Conservation (phyloP, 2,329 filamentous ascomycete species). For the Raffaelea ambrosiae region DNA sequence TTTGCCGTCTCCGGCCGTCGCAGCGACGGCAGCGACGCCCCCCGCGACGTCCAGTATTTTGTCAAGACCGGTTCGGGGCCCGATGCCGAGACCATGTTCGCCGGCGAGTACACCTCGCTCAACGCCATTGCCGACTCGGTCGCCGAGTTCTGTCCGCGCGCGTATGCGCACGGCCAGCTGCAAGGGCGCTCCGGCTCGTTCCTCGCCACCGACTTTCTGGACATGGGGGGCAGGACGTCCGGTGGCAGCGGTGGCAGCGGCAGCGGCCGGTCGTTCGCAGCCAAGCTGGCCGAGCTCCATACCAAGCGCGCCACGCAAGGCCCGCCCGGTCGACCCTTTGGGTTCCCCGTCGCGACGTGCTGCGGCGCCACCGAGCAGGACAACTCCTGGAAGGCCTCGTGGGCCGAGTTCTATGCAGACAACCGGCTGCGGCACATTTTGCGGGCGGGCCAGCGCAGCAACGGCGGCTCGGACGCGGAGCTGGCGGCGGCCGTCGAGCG, state of each 20-base stretch:
- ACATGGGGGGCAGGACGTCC: constrained; percentile 41
- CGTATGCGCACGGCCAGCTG: constrained; percentile 61
- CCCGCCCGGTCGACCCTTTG: constrained; percentile 59
- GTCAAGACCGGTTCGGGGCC: constrained; percentile 60
- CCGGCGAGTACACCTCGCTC: constrained; percentile 73
- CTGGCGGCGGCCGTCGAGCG: constrained; percentile 56
- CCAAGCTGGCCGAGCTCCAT: constrained; percentile 73
- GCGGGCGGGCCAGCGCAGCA: constrained; percentile 44
- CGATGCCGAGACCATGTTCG: constrained; percentile 60
- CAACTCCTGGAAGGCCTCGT: constrained; percentile 63
- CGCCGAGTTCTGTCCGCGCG: constrained; percentile 66
- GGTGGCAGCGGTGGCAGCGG: constrained; percentile 29
- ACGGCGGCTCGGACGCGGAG: constrained; percentile 59
- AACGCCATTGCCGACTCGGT: constrained; percentile 69
- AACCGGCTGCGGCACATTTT: constrained; percentile 62
- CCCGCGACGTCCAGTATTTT: constrained; percentile 42
- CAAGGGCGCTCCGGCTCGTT: constrained; percentile 44
- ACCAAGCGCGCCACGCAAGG: constrained; percentile 60
- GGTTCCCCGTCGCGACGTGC: constrained; percentile 77
- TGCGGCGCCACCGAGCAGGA: constrained; percentile 80
- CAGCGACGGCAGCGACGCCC: constrained; percentile 7
- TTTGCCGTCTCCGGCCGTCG: constrained; percentile 27
- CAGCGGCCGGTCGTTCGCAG: constrained; percentile 47
- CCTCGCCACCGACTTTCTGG: constrained; percentile 71
- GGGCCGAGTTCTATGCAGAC: constrained; percentile 81